Base-by-base conservation (phyloP, 352 stramenopile species). In the Pilasporangium apinafurcum region DNA sequence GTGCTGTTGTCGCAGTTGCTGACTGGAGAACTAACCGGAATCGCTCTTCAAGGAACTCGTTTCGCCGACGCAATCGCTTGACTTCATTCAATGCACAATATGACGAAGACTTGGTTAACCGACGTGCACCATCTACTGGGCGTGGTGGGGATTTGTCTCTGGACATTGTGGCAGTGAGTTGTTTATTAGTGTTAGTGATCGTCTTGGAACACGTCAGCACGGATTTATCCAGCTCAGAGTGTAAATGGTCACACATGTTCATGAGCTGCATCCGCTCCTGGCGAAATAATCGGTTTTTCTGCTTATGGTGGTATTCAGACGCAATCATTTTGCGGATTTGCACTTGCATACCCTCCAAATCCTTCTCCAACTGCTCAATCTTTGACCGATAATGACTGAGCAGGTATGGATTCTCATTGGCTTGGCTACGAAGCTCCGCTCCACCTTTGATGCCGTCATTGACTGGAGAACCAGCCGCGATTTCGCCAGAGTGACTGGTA, bases 321-420 rank as follows among this genome's bases (percentile, higher is more conserved):
- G 75, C 72, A 39, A 88, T 87, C 71, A 91, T 83, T 36, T 83
- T 86, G 42, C 75, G 73, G 48, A 91, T 76, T 45, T 86, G 78
- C 24, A 81, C 45, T 32, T 86, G 75, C 20, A 88, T 45, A 0
- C 57, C 65, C 32, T 88, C 70, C 4, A 80, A 66, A 18, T 85
- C 57, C 3, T 68, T 69, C 26, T 83, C 63, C 6, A 83, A 47
- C 16, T 68, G 58, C 30, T 83, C 66, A 36, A 77, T 52, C 51
- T 71, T 68, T 20, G 48, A 46, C 21, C 67, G 65, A 47, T 88
- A 88, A 26, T 83, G 61, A 20, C 70, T 62, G 9, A 84, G 49
- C 17, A 91, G 51, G 52, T 87, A 88, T 36, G 73, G 71, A 26
- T 90, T 78, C 18, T 85, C 78, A 39, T 81, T 71, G 14, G 51